Percentiles rank a stretch among this genome's conserved stretches.
Conservation (phyloP, 1,284 basidiomycete species). For the Ustilago esculenta region DNA sequence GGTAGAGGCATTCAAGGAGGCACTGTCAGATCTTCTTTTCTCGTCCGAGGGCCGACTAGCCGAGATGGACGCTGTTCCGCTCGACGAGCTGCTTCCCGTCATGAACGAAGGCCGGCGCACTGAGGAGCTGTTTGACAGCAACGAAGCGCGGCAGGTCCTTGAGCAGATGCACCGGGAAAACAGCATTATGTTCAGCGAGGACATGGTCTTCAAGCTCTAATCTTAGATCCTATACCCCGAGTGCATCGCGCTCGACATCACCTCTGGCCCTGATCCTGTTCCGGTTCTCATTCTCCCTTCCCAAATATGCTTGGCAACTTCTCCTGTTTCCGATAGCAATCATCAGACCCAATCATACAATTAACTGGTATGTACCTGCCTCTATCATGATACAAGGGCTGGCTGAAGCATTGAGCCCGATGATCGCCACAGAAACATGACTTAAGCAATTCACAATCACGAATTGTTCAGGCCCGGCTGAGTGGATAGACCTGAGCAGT, state of each 20-base stretch:
- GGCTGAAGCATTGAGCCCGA: no score
- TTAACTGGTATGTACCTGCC: no score
- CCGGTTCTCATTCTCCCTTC: not conserved
- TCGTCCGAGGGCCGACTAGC: conserved; percentile 66
- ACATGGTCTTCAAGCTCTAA: conserved; percentile 47
- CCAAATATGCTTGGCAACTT: conserved; percentile 3
- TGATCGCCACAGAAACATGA: no score
- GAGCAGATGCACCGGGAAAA: conserved; percentile 79
- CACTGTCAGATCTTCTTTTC: conserved; percentile 73
- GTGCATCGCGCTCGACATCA: not conserved
- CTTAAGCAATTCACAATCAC: no score
- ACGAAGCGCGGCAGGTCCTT: conserved; percentile 75
- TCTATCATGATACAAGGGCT: no score
- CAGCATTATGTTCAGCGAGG: conserved; percentile 78
- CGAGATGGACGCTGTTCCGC: conserved; percentile 76
- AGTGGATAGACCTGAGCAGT: no score
- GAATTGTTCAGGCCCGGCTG: no score
- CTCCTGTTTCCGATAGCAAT: not conserved
- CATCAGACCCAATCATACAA: no score
- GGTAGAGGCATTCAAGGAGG: conserved; percentile 69
- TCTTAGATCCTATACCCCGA: conserved; percentile 18
- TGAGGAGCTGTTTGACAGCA: conserved; percentile 78
- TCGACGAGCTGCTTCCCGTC: conserved; percentile 77
- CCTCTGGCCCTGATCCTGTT: not conserved
- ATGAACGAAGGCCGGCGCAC: conserved; percentile 82